A percentile compares a stretch with the other conserved stretches of the same genome.
phyloP scores from a whole-genome alignment of 2,329 filamentous ascomycete species.

The Xylariaceae sp. region DNA sequence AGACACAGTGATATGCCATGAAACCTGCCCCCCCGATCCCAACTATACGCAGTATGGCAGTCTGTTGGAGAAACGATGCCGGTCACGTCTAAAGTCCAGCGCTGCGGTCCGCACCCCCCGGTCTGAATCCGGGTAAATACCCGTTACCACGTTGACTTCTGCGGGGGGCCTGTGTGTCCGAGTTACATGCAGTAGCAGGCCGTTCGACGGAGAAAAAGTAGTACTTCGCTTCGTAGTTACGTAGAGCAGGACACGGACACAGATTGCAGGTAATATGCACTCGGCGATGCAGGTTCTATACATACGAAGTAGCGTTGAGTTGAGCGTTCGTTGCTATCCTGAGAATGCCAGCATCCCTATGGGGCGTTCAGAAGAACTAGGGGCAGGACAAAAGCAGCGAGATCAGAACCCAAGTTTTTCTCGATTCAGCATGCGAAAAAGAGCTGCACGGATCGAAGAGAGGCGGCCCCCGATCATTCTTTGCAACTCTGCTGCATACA shows the following conservation, averaged over 20 bases:
- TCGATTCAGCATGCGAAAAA: conserved; percentile 4
- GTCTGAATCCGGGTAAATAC: conserved; percentile 25
- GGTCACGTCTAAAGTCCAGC: too few species aligned
- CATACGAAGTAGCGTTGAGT: too few species aligned
- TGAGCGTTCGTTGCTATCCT: conserved; percentile 10
- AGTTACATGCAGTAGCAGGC: conserved; percentile 5
- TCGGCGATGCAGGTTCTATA: conserved; percentile 12
- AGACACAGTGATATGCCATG: conserved; percentile 11
- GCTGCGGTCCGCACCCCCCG: conserved; percentile 12
- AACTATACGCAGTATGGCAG: conserved; percentile 1
- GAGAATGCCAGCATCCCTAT: conserved; percentile 7
- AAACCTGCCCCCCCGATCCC: background rate
- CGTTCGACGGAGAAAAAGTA: background rate
- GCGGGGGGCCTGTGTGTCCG: conserved; percentile 11
- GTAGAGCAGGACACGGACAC: background rate
- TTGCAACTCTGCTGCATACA: conserved; percentile 2
- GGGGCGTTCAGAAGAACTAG: background rate
- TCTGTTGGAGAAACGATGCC: too few species aligned
- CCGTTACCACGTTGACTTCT: conserved; percentile 4
- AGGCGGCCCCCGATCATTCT: background rate
- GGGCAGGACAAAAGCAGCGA: conserved; percentile 9
- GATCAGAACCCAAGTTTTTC: background rate
- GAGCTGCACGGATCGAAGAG: conserved; percentile 20
- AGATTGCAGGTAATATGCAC: conserved; percentile 14
- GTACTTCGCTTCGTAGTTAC: background rate